Base-by-base conservation (phyloP, 768 basidiomycete genomes). In the Lentinula edodes region DNA sequence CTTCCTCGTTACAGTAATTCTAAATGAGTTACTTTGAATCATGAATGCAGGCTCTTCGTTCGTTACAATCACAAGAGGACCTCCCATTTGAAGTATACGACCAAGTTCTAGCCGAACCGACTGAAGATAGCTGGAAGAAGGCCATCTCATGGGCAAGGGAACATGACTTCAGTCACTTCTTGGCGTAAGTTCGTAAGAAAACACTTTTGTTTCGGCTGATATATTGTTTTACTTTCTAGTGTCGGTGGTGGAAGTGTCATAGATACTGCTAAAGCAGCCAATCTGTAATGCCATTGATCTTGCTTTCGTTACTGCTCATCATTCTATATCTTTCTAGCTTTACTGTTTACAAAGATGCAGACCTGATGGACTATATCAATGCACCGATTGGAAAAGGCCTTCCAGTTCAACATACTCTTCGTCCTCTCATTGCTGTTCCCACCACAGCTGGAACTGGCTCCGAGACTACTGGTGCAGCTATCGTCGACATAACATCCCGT, bases 281-380 rank as follows among this genome's bases (percentile, higher is more conserved):
- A 98, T 74, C 68, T 98, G 84, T 91, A 70, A 56, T 2, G 81
- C 67, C 16, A 12, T 52, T 28, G 20, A 45, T 52, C 6, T 13
- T 42, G 41, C 12, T 15, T 23, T 18, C 38, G 7, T 48, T 61
- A 18, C 64, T 70, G 43, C 55, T 60, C 42, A 20, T 20, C 55
- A 23, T 6, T 2, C 41, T 42, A 5, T 45, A 34, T 39, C 15
- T 20, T 6, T 41, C 9, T 63, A 93, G 91, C 62, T 95, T 95
- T 73, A 82, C 90, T 0, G 91, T 92, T 10, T 98, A 98, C 79
- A 89, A 89, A 66, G 93, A 98, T 64, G 84, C 91, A 0, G 92
- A 97, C 69, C 77, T 98, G 9, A 90, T 95, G 77, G 96, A 98
- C 72, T 98, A 96, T 72, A 91, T 98, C 74, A 98, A 98, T 70